A percentile compares a stretch with the other conserved stretches of the same genome.
These are phyloP conservation scores for Magnaporthales sp. DNA, from an alignment of 2,329 filamentous ascomycete species.

Conservation along the genomic window DNA sequence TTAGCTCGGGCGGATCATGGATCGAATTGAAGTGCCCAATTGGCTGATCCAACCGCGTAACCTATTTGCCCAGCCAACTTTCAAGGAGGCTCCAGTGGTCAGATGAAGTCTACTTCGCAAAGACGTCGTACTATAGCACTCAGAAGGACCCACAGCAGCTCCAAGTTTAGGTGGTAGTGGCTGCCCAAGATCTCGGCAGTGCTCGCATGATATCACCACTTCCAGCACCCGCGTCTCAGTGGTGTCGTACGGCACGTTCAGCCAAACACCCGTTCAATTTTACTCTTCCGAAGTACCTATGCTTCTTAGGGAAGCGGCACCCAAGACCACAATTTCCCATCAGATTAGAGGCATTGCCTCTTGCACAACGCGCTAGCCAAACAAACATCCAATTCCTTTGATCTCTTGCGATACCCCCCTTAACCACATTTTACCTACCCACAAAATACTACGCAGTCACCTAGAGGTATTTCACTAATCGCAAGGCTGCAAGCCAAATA, in stretches of 20 bases:
- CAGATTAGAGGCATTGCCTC: not conserved
- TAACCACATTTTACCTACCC: not conserved
- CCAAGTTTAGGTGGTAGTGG: not conserved
- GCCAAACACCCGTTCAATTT: not conserved
- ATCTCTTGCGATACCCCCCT: not conserved
- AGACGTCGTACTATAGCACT: no score
- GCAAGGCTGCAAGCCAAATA: not conserved
- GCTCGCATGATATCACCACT: not conserved
- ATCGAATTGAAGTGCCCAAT: not conserved
- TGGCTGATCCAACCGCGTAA: not conserved
- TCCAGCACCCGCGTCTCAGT: not conserved
- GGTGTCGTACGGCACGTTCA: not conserved
- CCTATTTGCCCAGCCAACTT: not conserved
- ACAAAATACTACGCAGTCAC: not conserved
- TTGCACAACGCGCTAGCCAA: not conserved
- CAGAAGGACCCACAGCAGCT: not conserved
- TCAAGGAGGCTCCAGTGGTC: not conserved
- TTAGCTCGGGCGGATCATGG: not conserved
- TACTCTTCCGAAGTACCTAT: not conserved
- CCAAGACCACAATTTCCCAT: not conserved
- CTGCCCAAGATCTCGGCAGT: not conserved
- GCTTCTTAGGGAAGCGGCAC: not conserved
- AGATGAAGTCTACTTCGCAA: not conserved
- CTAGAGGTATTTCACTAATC: not conserved
- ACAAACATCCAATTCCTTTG: not conserved